Conservation (phyloP, 2,329 filamentous ascomycete species). For the Sphaerulina vaccinii region DNA sequence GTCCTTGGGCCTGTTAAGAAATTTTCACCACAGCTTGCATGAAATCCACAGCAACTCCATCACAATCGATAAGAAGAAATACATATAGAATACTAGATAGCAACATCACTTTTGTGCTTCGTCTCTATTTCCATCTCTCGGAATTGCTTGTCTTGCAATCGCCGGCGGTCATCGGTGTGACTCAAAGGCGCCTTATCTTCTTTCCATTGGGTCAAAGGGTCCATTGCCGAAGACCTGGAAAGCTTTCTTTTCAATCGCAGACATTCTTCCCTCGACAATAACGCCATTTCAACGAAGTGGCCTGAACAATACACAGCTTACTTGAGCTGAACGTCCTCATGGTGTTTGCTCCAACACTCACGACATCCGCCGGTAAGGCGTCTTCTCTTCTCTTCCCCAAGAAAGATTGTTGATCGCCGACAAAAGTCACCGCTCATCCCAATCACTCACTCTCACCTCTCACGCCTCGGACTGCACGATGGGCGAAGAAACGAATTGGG, state of each 20-base stretch:
- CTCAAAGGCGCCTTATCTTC: too few species aligned
- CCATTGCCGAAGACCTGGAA: too few species aligned
- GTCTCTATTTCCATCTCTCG: neutral
- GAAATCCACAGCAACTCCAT: neutral
- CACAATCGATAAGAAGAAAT: constrained; percentile 4
- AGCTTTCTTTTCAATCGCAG: neutral
- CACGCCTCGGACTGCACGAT: neutral
- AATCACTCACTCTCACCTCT: neutral
- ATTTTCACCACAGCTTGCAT: neutral
- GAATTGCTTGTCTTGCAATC: too few species aligned
- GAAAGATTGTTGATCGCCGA: neutral
- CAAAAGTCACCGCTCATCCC: constrained; percentile 7
- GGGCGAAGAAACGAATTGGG: neutral
- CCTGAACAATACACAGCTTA: neutral
- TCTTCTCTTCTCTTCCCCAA: neutral
- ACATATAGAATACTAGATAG: neutral
- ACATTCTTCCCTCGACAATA: neutral
- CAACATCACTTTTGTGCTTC: neutral
- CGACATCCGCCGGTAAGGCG: constrained; percentile 53
- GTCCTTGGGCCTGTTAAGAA: neutral
- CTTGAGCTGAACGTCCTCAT: constrained; percentile 29
- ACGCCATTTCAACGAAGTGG: constrained; percentile 11
- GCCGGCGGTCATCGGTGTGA: too few species aligned
- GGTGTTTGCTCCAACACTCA: constrained; percentile 52
- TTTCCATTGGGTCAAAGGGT: too few species aligned